These are phyloP conservation scores for Solanum dulcamara DNA, from an alignment of 257 asterid genomes.

Conservation along the genomic window DNA sequence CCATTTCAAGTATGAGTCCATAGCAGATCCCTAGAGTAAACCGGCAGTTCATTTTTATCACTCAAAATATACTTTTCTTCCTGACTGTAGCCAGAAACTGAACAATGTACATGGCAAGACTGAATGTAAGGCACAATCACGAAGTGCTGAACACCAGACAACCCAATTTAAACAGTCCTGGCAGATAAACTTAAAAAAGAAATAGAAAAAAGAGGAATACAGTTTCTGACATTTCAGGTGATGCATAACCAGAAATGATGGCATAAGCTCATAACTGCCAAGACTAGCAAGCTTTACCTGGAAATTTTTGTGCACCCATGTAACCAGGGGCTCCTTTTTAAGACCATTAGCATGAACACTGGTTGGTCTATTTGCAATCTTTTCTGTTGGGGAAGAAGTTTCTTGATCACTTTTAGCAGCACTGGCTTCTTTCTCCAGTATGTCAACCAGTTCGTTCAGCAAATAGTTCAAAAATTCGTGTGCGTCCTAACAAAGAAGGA, in stretches of 20 bases:
- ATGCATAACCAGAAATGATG: not conserved
- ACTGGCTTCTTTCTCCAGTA: constrained; percentile 69
- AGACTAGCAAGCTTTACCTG: constrained; percentile 37
- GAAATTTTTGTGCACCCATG: constrained; percentile 92
- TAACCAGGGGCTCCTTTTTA: constrained; percentile 53
- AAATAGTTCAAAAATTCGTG: constrained; percentile 85
- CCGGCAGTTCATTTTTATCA: not conserved
- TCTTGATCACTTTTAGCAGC: constrained; percentile 53
- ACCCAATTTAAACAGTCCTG: not conserved
- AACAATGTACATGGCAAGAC: not conserved
- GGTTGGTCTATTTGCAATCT: constrained; percentile 55
- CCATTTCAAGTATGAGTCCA: not conserved
- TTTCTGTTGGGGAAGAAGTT: constrained; percentile 31
- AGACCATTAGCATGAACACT: constrained; percentile 32
- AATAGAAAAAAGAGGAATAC: not conserved
- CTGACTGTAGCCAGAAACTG: not conserved
- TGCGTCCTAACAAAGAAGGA: constrained; percentile 47
- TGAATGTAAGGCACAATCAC: not conserved
- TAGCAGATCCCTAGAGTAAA: not conserved
- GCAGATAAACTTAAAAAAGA: not conserved
- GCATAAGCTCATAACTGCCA: not conserved
- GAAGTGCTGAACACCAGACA: not conserved
- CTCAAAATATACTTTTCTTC: not conserved
- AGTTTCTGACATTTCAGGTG: not conserved
- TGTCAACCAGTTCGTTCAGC: constrained; percentile 82